A percentile compares a stretch with the other conserved stretches of the same genome.
Conservation (phyloP, 495 filamentous ascomycete species). For the Diplogelasinospora grovesii region DNA sequence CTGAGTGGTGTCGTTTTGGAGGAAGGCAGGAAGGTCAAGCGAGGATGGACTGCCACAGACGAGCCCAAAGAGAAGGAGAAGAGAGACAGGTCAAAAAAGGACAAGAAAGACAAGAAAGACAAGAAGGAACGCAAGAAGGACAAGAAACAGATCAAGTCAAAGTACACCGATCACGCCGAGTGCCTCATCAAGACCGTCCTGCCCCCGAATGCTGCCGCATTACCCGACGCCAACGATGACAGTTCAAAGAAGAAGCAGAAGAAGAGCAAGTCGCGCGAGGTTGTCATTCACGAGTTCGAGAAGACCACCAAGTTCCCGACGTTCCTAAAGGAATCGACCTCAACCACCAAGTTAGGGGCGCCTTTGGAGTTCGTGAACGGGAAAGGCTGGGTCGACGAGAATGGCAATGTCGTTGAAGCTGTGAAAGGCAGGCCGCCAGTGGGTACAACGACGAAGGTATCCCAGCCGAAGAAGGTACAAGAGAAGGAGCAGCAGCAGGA, state of each 20-base stretch:
- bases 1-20: slow-evolving; percentile 67
- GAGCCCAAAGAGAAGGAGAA: slow-evolving; percentile 51
- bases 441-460: slow-evolving; percentile 5
- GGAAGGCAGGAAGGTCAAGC: slow-evolving; percentile 68
- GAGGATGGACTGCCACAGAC: slow-evolving; percentile 78
- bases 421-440: slow-evolving; percentile 24
- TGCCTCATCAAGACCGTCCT: slow-evolving; percentile 76
- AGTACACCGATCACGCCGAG: slow-evolving; percentile 70
- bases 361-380: slow-evolving; percentile 59
- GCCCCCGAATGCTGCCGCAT: slow-evolving; percentile 48
- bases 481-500: not conserved
- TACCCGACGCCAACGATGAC: slow-evolving; percentile 37
- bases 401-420: slow-evolving; percentile 66
- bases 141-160: slow-evolving; percentile 55
- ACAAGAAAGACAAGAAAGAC: slow-evolving; percentile 41
- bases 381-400: slow-evolving; percentile 81
- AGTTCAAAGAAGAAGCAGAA: slow-evolving; percentile 49
- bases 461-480: slow-evolving; percentile 2
- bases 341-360: slow-evolving; percentile 24
- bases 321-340: slow-evolving; percentile 55
- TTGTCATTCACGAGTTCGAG: slow-evolving; percentile 73
- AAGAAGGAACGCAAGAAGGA: slow-evolving; percentile 51
- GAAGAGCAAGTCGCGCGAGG: slow-evolving; percentile 43
- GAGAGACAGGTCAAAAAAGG: slow-evolving; percentile 68
- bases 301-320: slow-evolving; percentile 70